Evolutionary conservation across 2,329 filamentous ascomycete species (phyloP), one percentile per base, ranked within the genome.

Genomic region (Monascus ruber): DNA sequence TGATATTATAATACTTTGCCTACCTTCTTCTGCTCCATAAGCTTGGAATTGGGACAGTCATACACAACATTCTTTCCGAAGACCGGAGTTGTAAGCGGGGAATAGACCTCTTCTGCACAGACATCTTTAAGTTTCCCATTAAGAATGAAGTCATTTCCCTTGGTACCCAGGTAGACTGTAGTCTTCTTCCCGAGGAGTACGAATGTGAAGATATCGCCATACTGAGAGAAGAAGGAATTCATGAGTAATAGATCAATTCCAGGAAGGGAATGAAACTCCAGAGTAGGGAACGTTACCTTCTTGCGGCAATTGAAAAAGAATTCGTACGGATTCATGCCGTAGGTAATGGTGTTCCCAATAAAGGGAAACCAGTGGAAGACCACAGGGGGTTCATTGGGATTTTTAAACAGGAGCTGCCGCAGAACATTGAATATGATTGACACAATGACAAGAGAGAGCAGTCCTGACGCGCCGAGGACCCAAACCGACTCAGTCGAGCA

Each of bases 11-110:
- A 17, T 17, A 17, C 17, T 17, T 17, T 17, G 17, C 65, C 46
- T 60, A 87, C 84, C 77, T 89, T 91, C 72, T 94, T 94, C 71
- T 94, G 86, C 68, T 94, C 86, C 86, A 94, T 93, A 56, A 94
- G 75, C 66, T 93, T 93, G 42, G 85, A 73, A 60, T 93, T 93
- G 33, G 85, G 85, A 65, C 85, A 91, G 60, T 93, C 86, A 59
- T 93, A 94, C 39, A 93, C 84, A 25, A 94, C 86, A 65, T 88
- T 81, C 52, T 77, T 79, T 49, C 86, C 86, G 58, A 94, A 94
- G 3, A 80, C 76, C 34, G 76, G 76, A 5, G 74, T 78, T 24
- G 72, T 77, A 41, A 94, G 72, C 40, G 84, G 81, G 40, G 77
- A 81, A 66, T 94, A 94, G 47, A 94, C 84, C 54, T 94, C 86